phyloP scores from a whole-genome alignment of 1,284 basidiomycete genomes.

The Amylostereum areolatum region DNA sequence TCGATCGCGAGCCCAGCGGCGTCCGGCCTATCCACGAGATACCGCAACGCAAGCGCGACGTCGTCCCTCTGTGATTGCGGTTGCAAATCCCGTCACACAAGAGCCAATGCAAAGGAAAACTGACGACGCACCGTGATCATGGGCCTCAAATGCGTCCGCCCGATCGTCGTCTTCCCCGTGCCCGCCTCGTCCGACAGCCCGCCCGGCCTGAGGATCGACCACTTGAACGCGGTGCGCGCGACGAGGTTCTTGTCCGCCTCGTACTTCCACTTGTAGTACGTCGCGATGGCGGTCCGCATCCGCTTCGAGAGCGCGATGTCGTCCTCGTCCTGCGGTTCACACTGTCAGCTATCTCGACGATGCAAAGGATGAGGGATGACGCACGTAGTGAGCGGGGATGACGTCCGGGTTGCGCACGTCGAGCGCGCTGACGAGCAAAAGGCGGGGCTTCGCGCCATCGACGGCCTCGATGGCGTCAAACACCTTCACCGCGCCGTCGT shows the following conservation, averaged over 20 bases:
- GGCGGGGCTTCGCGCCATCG: constrained; percentile 39
- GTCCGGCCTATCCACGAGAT: constrained; percentile 47
- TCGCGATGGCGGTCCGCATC: constrained; percentile 34
- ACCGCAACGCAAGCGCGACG: constrained; percentile 50
- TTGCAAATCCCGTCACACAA: background rate
- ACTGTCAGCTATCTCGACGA: background rate
- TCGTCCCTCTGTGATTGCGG: constrained; percentile 44
- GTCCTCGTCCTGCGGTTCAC: constrained; percentile 37
- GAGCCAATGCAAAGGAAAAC: background rate
- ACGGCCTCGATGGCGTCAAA: constrained; percentile 65
- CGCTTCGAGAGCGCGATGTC: constrained; percentile 41
- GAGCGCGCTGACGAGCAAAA: constrained; percentile 63
- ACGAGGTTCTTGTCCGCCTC: constrained; percentile 66
- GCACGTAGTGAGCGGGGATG: constrained; percentile 52
- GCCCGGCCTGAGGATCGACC: constrained; percentile 68
- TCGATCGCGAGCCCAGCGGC: constrained; percentile 61
- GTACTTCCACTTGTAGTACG: constrained; percentile 62
- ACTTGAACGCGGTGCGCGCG: constrained; percentile 53
- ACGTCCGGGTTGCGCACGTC: constrained; percentile 52
- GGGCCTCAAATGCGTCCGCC: constrained; percentile 46
- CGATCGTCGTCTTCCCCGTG: constrained; percentile 47
- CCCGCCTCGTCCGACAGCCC: constrained; percentile 49
- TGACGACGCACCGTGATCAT: constrained; percentile 35
- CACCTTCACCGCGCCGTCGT: constrained; percentile 66
- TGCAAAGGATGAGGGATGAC: constrained; percentile 1